phyloP scores from a whole-genome alignment of 2,329 filamentous ascomycete species.

The Metarhizium humberi region DNA sequence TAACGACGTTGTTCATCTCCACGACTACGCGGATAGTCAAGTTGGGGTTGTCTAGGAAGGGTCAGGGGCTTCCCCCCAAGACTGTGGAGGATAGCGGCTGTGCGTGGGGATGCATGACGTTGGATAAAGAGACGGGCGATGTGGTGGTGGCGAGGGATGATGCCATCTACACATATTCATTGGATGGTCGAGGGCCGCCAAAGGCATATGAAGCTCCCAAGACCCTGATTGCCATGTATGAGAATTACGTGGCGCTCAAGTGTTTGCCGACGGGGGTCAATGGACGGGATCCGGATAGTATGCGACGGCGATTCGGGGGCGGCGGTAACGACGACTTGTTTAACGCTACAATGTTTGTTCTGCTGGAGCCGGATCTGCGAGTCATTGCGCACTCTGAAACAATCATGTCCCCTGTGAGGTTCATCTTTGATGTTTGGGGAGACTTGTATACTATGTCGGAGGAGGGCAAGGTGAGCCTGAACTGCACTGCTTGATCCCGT shows the following conservation, averaged over 20 bases:
- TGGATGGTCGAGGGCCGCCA: slow-evolving; percentile 76
- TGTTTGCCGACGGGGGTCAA: slow-evolving; percentile 59
- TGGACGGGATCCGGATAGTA: slow-evolving; percentile 45
- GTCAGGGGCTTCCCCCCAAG: slow-evolving; percentile 80
- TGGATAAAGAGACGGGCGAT: slow-evolving; percentile 70
- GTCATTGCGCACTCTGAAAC: slow-evolving; percentile 86
- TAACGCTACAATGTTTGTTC: slow-evolving; percentile 76
- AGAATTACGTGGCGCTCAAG: slow-evolving; percentile 79
- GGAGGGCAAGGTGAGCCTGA: slow-evolving; percentile 68
- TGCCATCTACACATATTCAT: slow-evolving; percentile 87
- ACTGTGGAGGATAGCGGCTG: slow-evolving; percentile 86
- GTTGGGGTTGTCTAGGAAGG: slow-evolving; percentile 75
- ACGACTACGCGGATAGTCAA: slow-evolving; percentile 85
- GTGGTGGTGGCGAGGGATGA: slow-evolving; percentile 91
- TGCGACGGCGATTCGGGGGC: slow-evolving; percentile 64
- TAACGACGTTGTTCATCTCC: slow-evolving; percentile 80
- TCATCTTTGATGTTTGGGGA: slow-evolving; percentile 80
- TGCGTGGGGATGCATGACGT: slow-evolving; percentile 88
- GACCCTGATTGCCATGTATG: slow-evolving; percentile 67
- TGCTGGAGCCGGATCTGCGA: slow-evolving; percentile 85
- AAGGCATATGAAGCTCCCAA: slow-evolving; percentile 90
- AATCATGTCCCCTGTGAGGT: slow-evolving; percentile 68
- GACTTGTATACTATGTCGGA: slow-evolving; percentile 84
- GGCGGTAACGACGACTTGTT: slow-evolving; percentile 65
- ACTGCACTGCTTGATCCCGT: background rate